Conservation (phyloP, 176 grass and related monocot species). For the Avena sativa region DNA sequence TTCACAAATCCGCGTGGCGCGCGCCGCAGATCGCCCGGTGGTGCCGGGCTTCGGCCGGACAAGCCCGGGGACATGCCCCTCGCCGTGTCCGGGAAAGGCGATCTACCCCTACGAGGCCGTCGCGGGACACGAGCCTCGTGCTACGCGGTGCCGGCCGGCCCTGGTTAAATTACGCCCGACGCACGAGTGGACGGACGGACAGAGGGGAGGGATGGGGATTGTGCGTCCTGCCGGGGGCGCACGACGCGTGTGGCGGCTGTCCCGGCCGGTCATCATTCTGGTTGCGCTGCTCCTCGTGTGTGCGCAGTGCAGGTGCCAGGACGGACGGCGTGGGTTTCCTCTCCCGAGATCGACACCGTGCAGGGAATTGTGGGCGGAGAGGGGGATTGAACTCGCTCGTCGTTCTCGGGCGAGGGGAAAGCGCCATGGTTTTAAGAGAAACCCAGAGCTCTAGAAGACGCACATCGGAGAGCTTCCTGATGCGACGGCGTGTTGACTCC, state of each 20-base stretch:
- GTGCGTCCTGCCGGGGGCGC: constrained; percentile 22
- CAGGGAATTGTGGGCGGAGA: constrained; percentile 23
- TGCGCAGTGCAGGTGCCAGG: background rate
- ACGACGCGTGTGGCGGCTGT: constrained; percentile 44
- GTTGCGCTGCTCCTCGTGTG: too few relatives aligned
- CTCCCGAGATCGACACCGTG: constrained; percentile 3
- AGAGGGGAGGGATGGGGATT: background rate
- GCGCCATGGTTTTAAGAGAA: background rate
- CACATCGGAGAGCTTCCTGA: constrained; percentile 43
- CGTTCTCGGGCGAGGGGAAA: background rate
- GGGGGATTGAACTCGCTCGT: constrained; percentile 31
- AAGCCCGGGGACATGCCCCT: background rate
- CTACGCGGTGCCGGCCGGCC: constrained; percentile 6
- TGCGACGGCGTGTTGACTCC: constrained; percentile 42
- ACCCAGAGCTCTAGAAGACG: constrained; percentile 18
- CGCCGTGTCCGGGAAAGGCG: constrained; percentile 43
- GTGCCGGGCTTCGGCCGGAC: constrained; percentile 40
- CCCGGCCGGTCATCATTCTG: background rate
- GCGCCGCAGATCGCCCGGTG: constrained; percentile 3
- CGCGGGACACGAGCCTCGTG: constrained; percentile 57
- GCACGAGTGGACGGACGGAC: background rate
- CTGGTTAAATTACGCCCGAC: background rate
- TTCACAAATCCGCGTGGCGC: background rate
- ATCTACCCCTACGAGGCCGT: background rate
- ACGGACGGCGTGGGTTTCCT: constrained; percentile 2